These are phyloP conservation scores for Closterium sp. DNA, from an alignment of 139 green algal species.

Conservation along the genomic window DNA sequence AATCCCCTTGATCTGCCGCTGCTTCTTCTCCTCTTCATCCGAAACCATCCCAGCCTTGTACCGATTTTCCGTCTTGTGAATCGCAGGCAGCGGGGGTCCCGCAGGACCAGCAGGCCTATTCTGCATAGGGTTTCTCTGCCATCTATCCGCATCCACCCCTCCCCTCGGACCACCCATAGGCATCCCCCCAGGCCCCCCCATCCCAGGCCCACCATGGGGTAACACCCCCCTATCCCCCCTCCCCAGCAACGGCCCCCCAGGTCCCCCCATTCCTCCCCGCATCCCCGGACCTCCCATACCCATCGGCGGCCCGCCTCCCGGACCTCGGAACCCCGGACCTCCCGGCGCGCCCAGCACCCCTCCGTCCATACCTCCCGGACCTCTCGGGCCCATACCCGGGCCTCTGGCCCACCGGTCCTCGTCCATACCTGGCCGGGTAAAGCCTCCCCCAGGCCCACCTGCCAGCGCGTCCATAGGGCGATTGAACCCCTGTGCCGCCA, in stretches of 20 bases:
- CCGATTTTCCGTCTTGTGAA: constrained; percentile 56
- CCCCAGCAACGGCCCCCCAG: neutral
- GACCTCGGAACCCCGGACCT: neutral
- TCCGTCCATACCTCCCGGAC: neutral
- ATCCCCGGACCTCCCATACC: neutral
- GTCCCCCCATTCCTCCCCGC: neutral
- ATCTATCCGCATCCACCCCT: constrained; percentile 44
- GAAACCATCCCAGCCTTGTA: constrained; percentile 46
- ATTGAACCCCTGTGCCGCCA: neutral
- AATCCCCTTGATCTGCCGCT: constrained; percentile 85
- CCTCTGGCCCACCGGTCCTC: neutral
- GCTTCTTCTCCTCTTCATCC: constrained; percentile 86
- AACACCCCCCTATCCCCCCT: neutral
- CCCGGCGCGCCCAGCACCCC: neutral
- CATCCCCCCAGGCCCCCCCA: neutral
- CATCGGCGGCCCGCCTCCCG: neutral
- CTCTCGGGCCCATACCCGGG: neutral
- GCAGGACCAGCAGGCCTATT: neutral
- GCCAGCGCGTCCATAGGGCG: neutral
- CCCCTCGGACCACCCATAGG: neutral
- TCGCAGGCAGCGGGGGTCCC: constrained; percentile 10
- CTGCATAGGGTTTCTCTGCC: constrained; percentile 26
- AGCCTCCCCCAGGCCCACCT: neutral
- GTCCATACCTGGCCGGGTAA: neutral
- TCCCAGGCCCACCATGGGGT: neutral